These are phyloP conservation scores for Ophiorrhiza pumila DNA, from an alignment of 257 asterid genomes.

Conservation along the genomic window DNA sequence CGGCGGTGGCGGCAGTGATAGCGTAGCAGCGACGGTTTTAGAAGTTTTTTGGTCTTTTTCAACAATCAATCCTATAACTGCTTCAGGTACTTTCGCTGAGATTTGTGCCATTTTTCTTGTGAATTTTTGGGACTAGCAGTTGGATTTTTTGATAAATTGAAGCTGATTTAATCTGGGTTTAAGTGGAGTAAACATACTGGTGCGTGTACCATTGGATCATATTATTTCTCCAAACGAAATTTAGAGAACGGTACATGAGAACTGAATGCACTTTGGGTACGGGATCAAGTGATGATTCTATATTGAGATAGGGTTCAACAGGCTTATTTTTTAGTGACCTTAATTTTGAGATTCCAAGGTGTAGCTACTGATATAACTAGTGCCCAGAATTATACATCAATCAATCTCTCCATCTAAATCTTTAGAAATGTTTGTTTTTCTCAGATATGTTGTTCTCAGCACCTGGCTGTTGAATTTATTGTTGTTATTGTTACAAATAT, in stretches of 20 bases:
- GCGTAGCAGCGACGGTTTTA: no score
- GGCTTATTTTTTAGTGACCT: slow-evolving; percentile 20
- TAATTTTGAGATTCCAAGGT: slow-evolving; percentile 16
- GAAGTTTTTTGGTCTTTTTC: no score
- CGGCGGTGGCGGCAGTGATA: no score
- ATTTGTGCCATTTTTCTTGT: no score
- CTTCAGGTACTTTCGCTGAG: no score
- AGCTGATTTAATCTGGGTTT: no score
- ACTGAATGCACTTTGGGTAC: slow-evolving; percentile 14
- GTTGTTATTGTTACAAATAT: slow-evolving; percentile 29
- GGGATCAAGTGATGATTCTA: slow-evolving; percentile 9
- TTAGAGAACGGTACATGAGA: slow-evolving; percentile 3
- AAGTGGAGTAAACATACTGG: no score
- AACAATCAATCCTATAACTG: no score
- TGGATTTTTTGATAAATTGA: no score
- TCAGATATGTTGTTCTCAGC: slow-evolving; percentile 32
- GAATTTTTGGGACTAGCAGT: no score
- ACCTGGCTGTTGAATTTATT: slow-evolving; percentile 39
- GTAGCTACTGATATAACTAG: slow-evolving; percentile 35
- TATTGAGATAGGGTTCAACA: slow-evolving; percentile 27
- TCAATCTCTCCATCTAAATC: slow-evolving; percentile 27
- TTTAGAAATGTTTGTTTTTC: slow-evolving; percentile 30
- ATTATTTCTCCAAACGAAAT: slow-evolving; percentile 15
- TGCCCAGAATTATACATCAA: slow-evolving; percentile 24
- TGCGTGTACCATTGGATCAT: slow-evolving; percentile 8